Evolutionary conservation across 2,329 filamentous ascomycete genomes (phyloP), one percentile per base, ranked within the genome.

Genomic region (Exophiala xenobiotica): DNA sequence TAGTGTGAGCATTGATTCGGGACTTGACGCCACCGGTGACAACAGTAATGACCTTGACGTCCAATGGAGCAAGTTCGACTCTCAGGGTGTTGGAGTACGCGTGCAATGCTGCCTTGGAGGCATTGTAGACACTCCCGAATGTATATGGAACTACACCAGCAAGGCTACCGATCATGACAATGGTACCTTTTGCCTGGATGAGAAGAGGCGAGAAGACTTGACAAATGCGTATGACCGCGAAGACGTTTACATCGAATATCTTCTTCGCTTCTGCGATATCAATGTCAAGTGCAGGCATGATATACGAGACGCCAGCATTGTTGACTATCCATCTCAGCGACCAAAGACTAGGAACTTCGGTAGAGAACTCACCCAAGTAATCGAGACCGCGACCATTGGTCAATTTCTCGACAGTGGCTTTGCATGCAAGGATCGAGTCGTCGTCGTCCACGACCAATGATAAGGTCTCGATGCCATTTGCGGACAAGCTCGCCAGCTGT

Each of bases 1-100:
- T 54, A 26, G 49, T 44, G 18, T 60, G 57, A 11, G 45, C 31
- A 7, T 43, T 29, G 58, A 85, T 81, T 24, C 78, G 78, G 35
- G 74, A 78, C 62, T 78, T 75, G 24, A 85, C 81, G 7, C 81
- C 81, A 7, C 82, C 82, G 1, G 82, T 84, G 5, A 84, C 70
- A 23, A 79, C 69, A 2, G 78, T 76, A 49, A 74, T 75, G 27
- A 82, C 75, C 31, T 74, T 70, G 54, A 79, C 74, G 9, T 74
- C 76, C 38, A 60, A 73, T 9, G 63, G 63, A 3, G 58, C 59
- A 4, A 60, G 31, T 31, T 60, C 57, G 14, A 83, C 74, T 9
- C 81, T 74, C 40, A 83, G 64, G 0, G 79, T 81, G 53, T 83
- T 74, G 50, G 74, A 77, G 63, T 79, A 84, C 1, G 74, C 70